Conservation (phyloP, 163 green algal species). For the Prototheca stagnorum region DNA sequence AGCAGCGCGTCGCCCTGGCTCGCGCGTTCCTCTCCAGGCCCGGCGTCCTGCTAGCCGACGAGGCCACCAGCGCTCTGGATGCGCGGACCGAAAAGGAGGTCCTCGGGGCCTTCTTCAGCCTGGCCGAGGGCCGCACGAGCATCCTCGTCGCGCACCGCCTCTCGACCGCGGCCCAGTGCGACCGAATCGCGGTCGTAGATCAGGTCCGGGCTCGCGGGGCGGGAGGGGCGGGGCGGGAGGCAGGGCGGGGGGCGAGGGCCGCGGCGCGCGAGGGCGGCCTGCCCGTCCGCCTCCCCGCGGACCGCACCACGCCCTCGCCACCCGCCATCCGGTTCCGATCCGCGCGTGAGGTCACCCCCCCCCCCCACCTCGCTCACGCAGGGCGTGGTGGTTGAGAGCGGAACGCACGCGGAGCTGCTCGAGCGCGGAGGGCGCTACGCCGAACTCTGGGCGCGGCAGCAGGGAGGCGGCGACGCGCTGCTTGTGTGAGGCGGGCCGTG, state of each 20-base stretch:
- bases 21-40: slow-evolving; percentile 46
- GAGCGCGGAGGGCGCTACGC: slow-evolving; percentile 49
- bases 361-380: no score
- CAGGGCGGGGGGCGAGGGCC: neutral
- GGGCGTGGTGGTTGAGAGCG: slow-evolving; percentile 66
- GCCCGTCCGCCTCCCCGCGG: no score
- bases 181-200: slow-evolving; percentile 82
- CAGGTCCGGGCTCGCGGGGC: neutral
- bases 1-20: slow-evolving; percentile 76
- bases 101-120: slow-evolving; percentile 31
- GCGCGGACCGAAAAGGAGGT: slow-evolving; percentile 57
- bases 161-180: slow-evolving; percentile 77
- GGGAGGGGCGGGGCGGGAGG: no score
- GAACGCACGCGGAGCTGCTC: slow-evolving; percentile 56
- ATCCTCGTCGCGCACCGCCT: slow-evolving; percentile 92
- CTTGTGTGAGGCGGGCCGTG: no score
- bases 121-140: slow-evolving; percentile 66
- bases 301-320: neutral
- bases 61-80: slow-evolving; percentile 85
- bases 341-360: no score
- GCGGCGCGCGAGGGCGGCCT: neutral
- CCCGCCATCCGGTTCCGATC: no score
- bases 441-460: slow-evolving; percentile 53
- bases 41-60: slow-evolving; percentile 67
- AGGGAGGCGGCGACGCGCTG: slow-evolving; percentile 35